Evolutionary conservation across 495 filamentous ascomycete genomes (phyloP).

Genomic region (Penicillium crystallinum): DNA sequence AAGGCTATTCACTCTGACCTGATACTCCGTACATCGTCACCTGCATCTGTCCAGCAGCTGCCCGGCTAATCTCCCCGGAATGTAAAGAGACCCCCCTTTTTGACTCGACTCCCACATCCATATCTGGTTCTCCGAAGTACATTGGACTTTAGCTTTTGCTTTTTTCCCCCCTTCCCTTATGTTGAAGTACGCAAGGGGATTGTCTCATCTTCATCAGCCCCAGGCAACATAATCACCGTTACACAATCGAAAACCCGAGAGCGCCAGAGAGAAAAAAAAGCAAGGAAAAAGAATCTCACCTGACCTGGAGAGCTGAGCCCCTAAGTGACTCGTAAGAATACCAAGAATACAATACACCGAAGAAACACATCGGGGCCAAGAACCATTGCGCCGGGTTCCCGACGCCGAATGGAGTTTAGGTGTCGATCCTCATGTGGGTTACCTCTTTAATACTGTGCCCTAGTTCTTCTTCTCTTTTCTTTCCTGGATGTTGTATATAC

Average conservation of each 20-base stretch:
- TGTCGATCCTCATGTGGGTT: conserved; percentile 19
- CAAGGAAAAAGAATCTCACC: conserved; percentile 9
- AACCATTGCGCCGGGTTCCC: conserved; percentile 26
- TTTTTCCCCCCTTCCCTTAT: neutral
- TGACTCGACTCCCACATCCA: neutral
- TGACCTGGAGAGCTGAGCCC: conserved; percentile 3
- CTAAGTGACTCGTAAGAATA: neutral
- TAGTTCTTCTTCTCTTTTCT: neutral
- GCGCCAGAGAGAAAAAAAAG: conserved; percentile 9
- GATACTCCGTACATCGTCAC: neutral
- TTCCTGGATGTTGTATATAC: no score
- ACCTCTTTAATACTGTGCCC: no score
- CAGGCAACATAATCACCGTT: conserved; percentile 16
- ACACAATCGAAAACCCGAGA: conserved; percentile 18
- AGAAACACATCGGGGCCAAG: conserved; percentile 2
- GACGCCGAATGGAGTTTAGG: conserved; percentile 20
- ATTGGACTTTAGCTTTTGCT: neutral
- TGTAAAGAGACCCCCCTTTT: conserved; percentile 5
- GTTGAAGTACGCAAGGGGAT: conserved; percentile 11
- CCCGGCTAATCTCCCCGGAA: conserved; percentile 12
- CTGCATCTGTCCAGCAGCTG: conserved; percentile 2
- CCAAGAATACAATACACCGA: neutral
- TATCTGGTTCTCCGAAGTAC: no score
- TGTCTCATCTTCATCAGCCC: conserved; percentile 19
- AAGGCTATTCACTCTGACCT: no score